Base-by-base conservation (phyloP, 164 flowering plant species). In the Warburgia ugandensis region DNA sequence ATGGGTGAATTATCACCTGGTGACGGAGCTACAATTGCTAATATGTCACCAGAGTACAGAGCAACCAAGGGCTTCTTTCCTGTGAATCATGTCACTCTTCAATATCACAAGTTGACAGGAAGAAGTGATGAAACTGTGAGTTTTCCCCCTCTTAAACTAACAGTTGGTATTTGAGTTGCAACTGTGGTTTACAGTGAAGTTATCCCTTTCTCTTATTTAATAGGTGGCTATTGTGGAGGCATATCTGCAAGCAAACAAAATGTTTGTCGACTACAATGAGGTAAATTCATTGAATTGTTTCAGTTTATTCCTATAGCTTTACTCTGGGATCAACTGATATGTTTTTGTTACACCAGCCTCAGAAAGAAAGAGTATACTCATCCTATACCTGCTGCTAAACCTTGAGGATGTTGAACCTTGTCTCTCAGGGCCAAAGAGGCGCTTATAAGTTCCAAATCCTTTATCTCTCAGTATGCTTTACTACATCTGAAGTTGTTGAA, bases 51-150 rank as follows among this genome's bases (percentile, higher is more conserved):
- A 38, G 91, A 80, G 50, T 83, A 83, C 70, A 87, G 91, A 47
- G 94, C 96, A 56, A 87, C 96, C 57, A 87, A 84, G 96, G 94
- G 96, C 5, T 87, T 87, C 77, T 87, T 87, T 50, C 94, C 94
- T 58, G 96, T 87, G 19, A 94, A 87, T 70, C 87, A 74, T 66
- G 88, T 84, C 49, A 84, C 94, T 10, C 50, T 87, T 49, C 84
- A 87, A 25, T 87, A 87, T 64, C 76, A 84, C 41, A 82, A 76
- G 52, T 53, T 87, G 63, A 84, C 96, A 36, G 96, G 96, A 53
- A 75, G 96, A 71, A 86, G 84, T 61, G 87, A 80, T 55, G 90
- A 87, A 36, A 84, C 94, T 31, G 96, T 84, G 55, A 71, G 84
- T 56, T 7, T 46, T n/a, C n/a, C n/a, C n/a, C 28, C 23, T 35